A percentile compares a stretch with the other conserved stretches of the same genome.
Evolutionary conservation across 2,329 filamentous ascomycete genomes (phyloP).

Genomic region (Cladophialophora chaetospira): DNA sequence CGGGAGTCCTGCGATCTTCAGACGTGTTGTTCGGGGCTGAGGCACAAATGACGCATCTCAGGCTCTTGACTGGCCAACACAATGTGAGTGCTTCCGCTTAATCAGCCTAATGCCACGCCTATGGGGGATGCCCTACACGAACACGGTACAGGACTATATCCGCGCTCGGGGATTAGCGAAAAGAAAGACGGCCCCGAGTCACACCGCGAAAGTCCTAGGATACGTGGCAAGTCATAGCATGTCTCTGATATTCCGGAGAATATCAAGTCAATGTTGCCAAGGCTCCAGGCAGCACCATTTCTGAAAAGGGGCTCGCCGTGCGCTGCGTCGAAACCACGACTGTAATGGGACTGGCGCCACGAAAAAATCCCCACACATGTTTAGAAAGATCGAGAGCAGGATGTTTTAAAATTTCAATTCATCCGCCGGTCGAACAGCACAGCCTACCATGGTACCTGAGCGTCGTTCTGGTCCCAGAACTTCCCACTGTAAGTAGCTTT

Average conservation of each 20-base stretch:
- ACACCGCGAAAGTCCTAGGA: not conserved
- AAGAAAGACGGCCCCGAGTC: not conserved
- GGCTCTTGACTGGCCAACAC: not conserved
- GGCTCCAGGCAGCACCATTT: not conserved
- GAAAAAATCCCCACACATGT: too few species aligned
- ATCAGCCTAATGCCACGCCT: not conserved
- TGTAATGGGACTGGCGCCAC: too few species aligned
- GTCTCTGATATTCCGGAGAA: not conserved
- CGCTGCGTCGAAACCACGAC: too few species aligned
- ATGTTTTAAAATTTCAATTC: not conserved
- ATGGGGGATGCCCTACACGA: not conserved
- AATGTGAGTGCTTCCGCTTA: not conserved
- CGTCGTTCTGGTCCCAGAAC: conserved; percentile 24
- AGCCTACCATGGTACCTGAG: conserved; percentile 20
- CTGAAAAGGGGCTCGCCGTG: not conserved
- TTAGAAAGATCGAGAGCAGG: not conserved
- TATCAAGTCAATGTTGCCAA: not conserved
- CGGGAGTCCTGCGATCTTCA: not conserved
- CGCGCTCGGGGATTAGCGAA: not conserved
- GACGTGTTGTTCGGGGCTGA: conserved; percentile 3
- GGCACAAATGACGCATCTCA: not conserved
- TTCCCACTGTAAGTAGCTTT: conserved; percentile 24
- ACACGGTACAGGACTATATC: not conserved
- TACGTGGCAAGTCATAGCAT: not conserved
- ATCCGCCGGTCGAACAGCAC: not conserved